Evolutionary conservation across 805 yeast genomes (phyloP).

Genomic region (Pichia kluyveri): DNA sequence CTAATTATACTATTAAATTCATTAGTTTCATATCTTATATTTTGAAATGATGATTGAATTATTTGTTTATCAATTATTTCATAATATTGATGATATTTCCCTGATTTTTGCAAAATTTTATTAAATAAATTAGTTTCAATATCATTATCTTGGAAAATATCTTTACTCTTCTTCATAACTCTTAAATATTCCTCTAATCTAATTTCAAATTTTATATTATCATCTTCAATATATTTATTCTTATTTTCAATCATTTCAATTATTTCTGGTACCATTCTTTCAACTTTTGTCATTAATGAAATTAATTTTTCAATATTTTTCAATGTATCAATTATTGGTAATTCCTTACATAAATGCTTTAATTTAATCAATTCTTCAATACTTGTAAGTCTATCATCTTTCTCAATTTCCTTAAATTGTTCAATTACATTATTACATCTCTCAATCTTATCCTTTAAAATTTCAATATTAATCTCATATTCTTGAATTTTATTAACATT

Average conservation of each 20-base stretch:
- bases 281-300: background rate
- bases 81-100: background rate
- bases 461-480: slow-evolving; percentile 4
- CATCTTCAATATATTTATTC: background rate
- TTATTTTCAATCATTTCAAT: background rate
- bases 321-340: slow-evolving; percentile 2
- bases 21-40: slow-evolving; percentile 2
- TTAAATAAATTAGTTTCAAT: background rate
- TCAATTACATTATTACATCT: slow-evolving; percentile 4
- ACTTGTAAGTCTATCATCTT: background rate
- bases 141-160: background rate
- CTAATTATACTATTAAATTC: background rate
- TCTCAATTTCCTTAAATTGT: background rate
- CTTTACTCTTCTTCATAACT: background rate
- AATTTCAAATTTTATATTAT: background rate
- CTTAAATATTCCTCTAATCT: background rate
- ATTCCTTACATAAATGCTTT: background rate
- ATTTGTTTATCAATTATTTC: slow-evolving; percentile 1
- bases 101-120: background rate
- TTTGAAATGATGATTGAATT: background rate
- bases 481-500: slow-evolving; percentile 5
- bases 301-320: background rate
- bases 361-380: background rate
- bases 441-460: background rate
- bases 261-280: background rate